Evolutionary conservation across 1,284 basidiomycete species (phyloP), one percentile per base, ranked within the genome.

Genomic region (Fomitopsis betulina): DNA sequence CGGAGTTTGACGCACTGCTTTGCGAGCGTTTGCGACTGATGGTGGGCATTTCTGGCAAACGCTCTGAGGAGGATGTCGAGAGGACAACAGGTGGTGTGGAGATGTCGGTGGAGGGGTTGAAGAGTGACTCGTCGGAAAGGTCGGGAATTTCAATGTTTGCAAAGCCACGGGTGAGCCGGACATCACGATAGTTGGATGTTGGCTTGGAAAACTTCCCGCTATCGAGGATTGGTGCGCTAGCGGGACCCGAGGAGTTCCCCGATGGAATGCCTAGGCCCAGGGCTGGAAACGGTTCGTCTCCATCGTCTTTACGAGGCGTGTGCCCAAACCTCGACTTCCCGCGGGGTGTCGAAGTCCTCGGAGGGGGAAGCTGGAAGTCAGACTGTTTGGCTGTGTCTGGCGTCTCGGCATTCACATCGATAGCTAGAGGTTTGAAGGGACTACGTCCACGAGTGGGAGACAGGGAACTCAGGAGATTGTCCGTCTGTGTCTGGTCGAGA

Each of bases 321-420:
- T 52, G 38, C 5, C 66, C 64, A 38, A 71, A 57, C 55, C 73
- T 75, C 4, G 72, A 70, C 58, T 70, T 72, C 6, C 63, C 60
- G 35, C 72, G 70, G 21, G 72, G 67, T 23, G 73, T 67, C 2
- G 69, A 67, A 3, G 75, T 63, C 23, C 74, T 69, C 1, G 75
- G 75, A 38, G 42, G 45, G 19, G 85, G 84, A 58, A 87, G 85
- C 1, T 79, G 79, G 59, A 86, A 86, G 52, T 77, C 76, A 19
- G 75, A 73, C 55, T 79, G 80, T 62, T 78, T 82, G 1, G 80
- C 73, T 21, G 76, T 73, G 21, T 74, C 69, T 19, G 75, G 71
- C 37, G 83, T 80, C 13, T 77, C 75, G 45, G 63, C 60, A 50
- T 62, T 60, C n/a, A 56, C 55, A 35, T 66, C 62, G 17, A 61